Base-by-base conservation (phyloP, 2,329 filamentous ascomycete genomes). In the Phoma herbarum region DNA sequence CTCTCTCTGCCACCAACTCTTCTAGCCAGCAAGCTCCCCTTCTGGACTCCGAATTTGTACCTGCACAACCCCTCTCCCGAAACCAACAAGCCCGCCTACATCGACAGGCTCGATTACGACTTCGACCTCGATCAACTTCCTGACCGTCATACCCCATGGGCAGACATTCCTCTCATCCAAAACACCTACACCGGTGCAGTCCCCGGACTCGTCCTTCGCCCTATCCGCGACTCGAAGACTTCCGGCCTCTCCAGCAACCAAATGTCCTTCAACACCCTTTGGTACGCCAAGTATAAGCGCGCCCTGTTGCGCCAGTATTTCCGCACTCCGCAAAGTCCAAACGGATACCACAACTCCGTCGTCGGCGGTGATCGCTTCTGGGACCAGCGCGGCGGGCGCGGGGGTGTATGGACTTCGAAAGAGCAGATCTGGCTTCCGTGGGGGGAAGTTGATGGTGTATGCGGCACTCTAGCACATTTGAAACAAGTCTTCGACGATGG, bases 401-500 rank as follows among this genome's bases (percentile, higher is more conserved):
- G 83, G 3, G 84, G 84, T 8, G 71, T 84, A 3, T 86, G 84
- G 84, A 84, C 83, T 0, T 80, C 79, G 12, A 72, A 76, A n/a
- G 77, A 77, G 20, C 75, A 77, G 35, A 61, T 64, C 0, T 86
- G 83, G 83, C 59, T 83, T 22, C 76, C 77, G 0, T 83, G 82
- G 73, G 77, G 76, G 7, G 81, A 84, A 23, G 75, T 84, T 5
- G 73, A 76, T 35, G 74, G 74, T 20, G 74, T 76, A 1, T 76
- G 74, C 42, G 74, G 74, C 0, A 63, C 63, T 0, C 28, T 74
- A 28, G 71, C 74, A 12, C 77, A 79, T 2, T 72, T 79, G 22
- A 79, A 81, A 29, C 73, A 78, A 31, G 68, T 84, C 0, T 85
- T 86, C 62, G 69, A 73, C 8, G 83, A 85, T 63, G 78, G 76